Evolutionary conservation across 768 basidiomycete species (phyloP).

Genomic region (Macrocybe gigantea): DNA sequence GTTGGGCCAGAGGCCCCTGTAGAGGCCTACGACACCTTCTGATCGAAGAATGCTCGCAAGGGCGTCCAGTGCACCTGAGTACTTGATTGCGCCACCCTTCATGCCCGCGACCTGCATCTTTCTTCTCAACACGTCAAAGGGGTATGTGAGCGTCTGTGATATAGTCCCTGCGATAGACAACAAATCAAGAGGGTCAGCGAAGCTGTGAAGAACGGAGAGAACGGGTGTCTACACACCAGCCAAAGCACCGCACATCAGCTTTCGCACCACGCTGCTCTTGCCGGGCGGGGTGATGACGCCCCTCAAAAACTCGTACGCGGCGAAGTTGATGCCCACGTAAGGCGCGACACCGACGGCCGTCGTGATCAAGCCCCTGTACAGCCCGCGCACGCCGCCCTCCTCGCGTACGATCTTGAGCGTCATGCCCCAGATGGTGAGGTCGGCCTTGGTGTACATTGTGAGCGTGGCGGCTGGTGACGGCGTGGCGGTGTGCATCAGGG

Average conservation of each 20-base stretch:
- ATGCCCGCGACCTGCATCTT: constrained; percentile 95
- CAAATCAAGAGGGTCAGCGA: neutral
- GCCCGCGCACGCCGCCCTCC: constrained; percentile 83
- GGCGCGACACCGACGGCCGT: constrained; percentile 90
- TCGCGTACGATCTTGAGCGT: constrained; percentile 84
- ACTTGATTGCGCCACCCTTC: constrained; percentile 57
- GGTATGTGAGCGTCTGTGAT: constrained; percentile 92
- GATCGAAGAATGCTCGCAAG: constrained; percentile 57
- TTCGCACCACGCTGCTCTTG: constrained; percentile 59
- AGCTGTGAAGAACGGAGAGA: too few relatives aligned
- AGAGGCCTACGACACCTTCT: constrained; percentile 76
- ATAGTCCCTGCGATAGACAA: constrained; percentile 55
- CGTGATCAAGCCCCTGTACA: constrained; percentile 82
- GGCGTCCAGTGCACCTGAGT: constrained; percentile 79
- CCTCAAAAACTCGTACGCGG: constrained; percentile 83
- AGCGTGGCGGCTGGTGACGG: constrained; percentile 3
- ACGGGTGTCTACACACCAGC: constrained; percentile 47
- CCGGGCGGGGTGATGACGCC: constrained; percentile 79
- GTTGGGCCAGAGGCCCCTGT: constrained; percentile 87
- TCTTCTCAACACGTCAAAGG: constrained; percentile 88
- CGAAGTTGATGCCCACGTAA: constrained; percentile 88
- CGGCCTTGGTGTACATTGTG: constrained; percentile 37
- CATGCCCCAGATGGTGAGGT: constrained; percentile 83
- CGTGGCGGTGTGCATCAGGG: constrained; percentile 17
- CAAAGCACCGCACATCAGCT: constrained; percentile 80